Base-by-base conservation (phyloP, 495 filamentous ascomycete genomes). In the Penicillium simplicissimum region DNA sequence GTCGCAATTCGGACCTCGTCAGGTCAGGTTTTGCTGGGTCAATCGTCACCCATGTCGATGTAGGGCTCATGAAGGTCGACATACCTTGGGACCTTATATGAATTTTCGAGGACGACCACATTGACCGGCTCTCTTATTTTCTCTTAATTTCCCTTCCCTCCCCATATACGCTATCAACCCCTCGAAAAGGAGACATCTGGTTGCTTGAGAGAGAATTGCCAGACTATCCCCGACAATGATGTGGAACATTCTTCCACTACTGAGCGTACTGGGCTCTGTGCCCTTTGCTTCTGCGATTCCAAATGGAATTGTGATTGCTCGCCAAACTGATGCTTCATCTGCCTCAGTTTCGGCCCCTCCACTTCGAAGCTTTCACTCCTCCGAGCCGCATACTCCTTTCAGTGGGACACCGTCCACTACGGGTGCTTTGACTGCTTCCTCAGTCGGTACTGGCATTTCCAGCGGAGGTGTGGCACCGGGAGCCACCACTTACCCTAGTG, bases 401-500 rank as follows among this genome's bases (percentile, higher is more conserved):
- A 84, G 76, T 8, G 88, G 85, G 15, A 82, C 81, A 0, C 73
- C 85, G 1, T 79, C 84, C 0, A 84, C 82, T 1, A 88, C 81
- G 0, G 87, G 84, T 1, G 87, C 87, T 0, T 52, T 88, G 13
- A 82, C 74, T 13, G 85, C 84, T 10, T 67, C 68, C 0, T 77
- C 82, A 3, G 54, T 76, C 75, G 54, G 83, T 71, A 15, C 81
- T 1, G 79, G 81, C 1, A 84, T 89, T 37, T 62, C 82, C 10
- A 65, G 74, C 1, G 68, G 74, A 3, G 78, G 81, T 5, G 47
- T 70, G 11, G 77, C 77, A 36, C 77, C 82, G 0, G 78, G 75
- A 19, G 85, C 83, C 14, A 81, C 82, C 21, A 76, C 75, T 4
- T 96, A 96, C 65, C 88, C 86, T 38, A 82, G 84, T 28, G 82